Evolutionary conservation across 768 basidiomycete species (phyloP).

Genomic region (Psilocybe cubensis): DNA sequence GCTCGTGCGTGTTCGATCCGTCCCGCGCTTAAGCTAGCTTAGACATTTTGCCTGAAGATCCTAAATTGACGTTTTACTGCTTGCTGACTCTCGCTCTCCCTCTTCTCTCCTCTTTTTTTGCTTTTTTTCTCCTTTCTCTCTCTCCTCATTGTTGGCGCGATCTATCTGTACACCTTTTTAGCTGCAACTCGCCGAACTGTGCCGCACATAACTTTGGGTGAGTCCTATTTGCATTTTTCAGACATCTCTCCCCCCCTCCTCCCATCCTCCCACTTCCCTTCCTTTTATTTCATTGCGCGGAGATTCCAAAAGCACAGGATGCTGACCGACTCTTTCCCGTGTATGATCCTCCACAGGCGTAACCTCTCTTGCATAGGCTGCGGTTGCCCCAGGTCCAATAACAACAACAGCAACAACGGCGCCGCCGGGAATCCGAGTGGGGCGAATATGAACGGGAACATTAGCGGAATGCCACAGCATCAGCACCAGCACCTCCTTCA

Average conservation of each 20-base stretch:
- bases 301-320: slow-evolving; percentile 24
- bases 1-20: no score
- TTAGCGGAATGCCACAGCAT: no score
- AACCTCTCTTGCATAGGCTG: slow-evolving; percentile 81
- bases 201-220: slow-evolving; percentile 88
- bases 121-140: no score
- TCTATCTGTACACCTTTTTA: no score
- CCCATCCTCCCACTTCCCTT: slow-evolving; percentile 8
- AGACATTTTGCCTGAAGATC: no score
- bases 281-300: slow-evolving; percentile 7
- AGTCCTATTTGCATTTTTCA: slow-evolving; percentile 37
- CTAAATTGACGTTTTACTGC: no score
- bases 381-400: slow-evolving; percentile 49
- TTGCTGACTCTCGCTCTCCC: slow-evolving; percentile 18
- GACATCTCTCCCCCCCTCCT: slow-evolving; percentile 3
- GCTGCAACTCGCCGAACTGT: slow-evolving; percentile 71
- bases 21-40: slow-evolving; percentile 14
- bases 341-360: slow-evolving; percentile 63
- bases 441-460: neutral
- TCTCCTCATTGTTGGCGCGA: no score
- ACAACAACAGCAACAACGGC: no score
- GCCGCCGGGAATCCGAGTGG: slow-evolving; percentile 16
- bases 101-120: no score
- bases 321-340: slow-evolving; percentile 52
- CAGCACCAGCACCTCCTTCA: slow-evolving; percentile 14